These are phyloP conservation scores for Erythrophleum fordii DNA, from an alignment of 306 rosid species.

Conservation along the genomic window DNA sequence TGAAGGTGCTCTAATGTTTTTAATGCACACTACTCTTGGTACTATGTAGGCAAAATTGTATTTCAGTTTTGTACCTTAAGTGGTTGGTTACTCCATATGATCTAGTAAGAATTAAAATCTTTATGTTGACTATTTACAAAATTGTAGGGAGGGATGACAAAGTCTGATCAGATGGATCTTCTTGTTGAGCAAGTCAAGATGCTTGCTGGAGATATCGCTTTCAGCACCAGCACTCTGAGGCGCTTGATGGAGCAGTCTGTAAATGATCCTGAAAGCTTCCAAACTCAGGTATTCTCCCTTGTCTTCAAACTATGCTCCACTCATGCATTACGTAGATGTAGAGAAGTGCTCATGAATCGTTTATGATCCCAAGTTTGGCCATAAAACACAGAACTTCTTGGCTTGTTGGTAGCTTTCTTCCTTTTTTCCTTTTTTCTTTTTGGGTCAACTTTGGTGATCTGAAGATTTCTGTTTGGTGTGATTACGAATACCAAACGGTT, in stretches of 20 bases:
- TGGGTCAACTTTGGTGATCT: background rate
- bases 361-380: background rate
- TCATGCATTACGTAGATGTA: conserved; percentile 18
- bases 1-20: conserved; percentile 17
- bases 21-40: conserved; percentile 22
- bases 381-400: background rate
- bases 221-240: conserved; percentile 94
- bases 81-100: background rate
- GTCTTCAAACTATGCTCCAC: conserved; percentile 6
- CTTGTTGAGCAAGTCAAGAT: conserved; percentile 98
- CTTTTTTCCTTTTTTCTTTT: background rate
- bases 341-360: background rate
- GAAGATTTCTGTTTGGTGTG: conserved; percentile 12
- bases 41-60: conserved; percentile 12
- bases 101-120: conserved; percentile 12
- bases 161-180: conserved; percentile 95
- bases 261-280: conserved; percentile 78
- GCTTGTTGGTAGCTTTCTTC: background rate
- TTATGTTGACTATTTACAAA: conserved; percentile 33
- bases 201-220: conserved; percentile 99
- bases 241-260: conserved; percentile 91
- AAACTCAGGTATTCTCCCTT: conserved; percentile 66
- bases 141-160: conserved; percentile 83
- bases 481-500: conserved; percentile 3
- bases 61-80: conserved; percentile 24